phyloP scores from a whole-genome alignment of 345 rosid genomes.

The Rhodamnia rubescens region DNA sequence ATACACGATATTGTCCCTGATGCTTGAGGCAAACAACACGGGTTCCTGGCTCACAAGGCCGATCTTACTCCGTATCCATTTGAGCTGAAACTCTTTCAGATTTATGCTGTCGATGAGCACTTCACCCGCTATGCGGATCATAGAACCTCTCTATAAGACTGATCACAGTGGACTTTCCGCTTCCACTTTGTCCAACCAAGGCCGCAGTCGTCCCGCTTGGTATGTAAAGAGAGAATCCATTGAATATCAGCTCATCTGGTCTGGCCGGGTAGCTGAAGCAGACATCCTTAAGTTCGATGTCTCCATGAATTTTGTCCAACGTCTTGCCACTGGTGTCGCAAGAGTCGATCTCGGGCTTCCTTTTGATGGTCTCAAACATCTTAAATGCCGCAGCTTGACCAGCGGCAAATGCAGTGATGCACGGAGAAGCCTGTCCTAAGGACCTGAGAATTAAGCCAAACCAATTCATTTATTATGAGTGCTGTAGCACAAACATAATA shows the following conservation, averaged over 20 bases:
- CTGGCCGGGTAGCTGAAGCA: conserved; percentile 30
- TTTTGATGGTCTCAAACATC: conserved; percentile 27
- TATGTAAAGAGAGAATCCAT: conserved; percentile 17
- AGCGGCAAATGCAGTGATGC: conserved; percentile 23
- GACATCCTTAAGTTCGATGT: conserved; percentile 16
- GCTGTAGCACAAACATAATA: background rate
- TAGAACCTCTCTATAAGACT: conserved; percentile 6
- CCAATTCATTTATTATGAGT: background rate
- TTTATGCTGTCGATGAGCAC: conserved; percentile 21
- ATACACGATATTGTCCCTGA: conserved; percentile 22
- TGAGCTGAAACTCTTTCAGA: conserved; percentile 18
- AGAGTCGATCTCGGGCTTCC: conserved; percentile 24
- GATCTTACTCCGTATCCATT: conserved; percentile 22
- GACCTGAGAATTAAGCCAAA: conserved; percentile 15
- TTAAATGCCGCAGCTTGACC: conserved; percentile 23
- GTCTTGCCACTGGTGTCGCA: conserved; percentile 11
- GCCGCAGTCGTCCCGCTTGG: conserved; percentile 18
- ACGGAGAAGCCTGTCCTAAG: conserved; percentile 27
- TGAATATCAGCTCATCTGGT: conserved; percentile 23
- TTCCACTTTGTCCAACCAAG: conserved; percentile 33
- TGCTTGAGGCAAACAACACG: conserved; percentile 17
- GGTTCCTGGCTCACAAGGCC: conserved; percentile 34
- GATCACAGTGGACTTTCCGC: conserved; percentile 17
- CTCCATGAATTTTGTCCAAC: conserved; percentile 14
- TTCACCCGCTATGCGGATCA: conserved; percentile 19